Evolutionary conservation across 179 eudicot genomes (phyloP).

Genomic region (Silene vulgaris): DNA sequence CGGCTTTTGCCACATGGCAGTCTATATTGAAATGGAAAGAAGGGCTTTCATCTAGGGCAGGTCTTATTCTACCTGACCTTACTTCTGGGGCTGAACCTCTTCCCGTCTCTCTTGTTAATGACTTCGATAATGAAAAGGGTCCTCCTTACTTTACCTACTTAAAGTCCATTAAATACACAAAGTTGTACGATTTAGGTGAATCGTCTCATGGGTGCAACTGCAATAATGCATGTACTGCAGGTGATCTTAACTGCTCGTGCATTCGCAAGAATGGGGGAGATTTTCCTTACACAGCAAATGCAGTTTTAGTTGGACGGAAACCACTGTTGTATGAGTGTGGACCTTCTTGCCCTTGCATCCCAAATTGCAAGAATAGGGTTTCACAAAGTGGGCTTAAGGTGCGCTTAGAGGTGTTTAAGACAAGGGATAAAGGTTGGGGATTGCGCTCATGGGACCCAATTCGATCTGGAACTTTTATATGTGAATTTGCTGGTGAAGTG

Average conservation of each 20-base stretch:
- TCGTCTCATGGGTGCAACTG: conserved; percentile 49
- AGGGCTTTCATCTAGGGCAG: conserved; percentile 26
- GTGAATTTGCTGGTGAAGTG: conserved; percentile 60
- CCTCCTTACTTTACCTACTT: conserved; percentile 66
- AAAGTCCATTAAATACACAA: conserved; percentile 40
- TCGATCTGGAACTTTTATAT: conserved; percentile 59
- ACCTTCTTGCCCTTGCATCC: conserved; percentile 50
- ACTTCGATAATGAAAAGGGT: conserved; percentile 64
- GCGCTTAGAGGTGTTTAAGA: conserved; percentile 63
- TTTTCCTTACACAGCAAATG: conserved; percentile 44
- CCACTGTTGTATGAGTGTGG: conserved; percentile 66
- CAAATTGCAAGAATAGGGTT: conserved; percentile 58
- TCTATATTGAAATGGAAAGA: conserved; percentile 37
- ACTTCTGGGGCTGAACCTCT: conserved; percentile 34
- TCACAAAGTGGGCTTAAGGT: conserved; percentile 57
- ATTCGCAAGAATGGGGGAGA: conserved; percentile 38
- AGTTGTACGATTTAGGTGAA: conserved; percentile 38
- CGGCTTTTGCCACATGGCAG: conserved; percentile 34
- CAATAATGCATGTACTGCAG: conserved; percentile 58
- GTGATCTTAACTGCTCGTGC: conserved; percentile 57
- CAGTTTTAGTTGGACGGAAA: conserved; percentile 45
- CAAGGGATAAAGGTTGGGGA: conserved; percentile 45
- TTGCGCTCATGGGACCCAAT: conserved; percentile 75
- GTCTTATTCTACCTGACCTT: conserved; percentile 35
- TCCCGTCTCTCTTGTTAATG: conserved; percentile 56